A percentile compares a stretch with the other conserved stretches of the same genome.
phyloP scores from a whole-genome alignment of 176 grass and related monocot genomes.

The Stipa capillata region DNA sequence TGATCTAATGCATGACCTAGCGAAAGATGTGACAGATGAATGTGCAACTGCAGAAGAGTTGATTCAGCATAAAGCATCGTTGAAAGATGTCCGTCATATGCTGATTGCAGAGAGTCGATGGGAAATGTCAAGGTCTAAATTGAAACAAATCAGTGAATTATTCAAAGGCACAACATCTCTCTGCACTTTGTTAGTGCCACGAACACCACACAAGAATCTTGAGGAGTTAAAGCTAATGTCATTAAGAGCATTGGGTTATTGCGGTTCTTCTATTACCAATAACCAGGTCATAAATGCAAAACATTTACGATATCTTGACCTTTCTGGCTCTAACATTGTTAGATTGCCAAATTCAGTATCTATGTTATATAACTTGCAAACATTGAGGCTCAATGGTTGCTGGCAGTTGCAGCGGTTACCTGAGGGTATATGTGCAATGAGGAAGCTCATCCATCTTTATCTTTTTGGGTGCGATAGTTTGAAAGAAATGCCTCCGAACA shows the following conservation, averaged over 20 bases:
- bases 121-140: rapidly evolving
- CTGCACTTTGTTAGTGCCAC: not conserved
- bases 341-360: not conserved
- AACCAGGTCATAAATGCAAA: not conserved
- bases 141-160: not conserved
- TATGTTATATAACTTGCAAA: not conserved
- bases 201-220: not conserved
- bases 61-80: not conserved
- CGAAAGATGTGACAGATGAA: too few relatives aligned
- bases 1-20: slow-evolving; percentile 16
- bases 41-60: not conserved
- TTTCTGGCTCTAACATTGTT: not conserved
- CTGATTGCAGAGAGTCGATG: rapidly evolving
- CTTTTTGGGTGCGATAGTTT: not conserved
- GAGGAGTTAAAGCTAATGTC: not conserved
- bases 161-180: not conserved
- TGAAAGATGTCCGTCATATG: not conserved
- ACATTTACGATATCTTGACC: not conserved
- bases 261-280: not conserved
- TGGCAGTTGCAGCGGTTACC: rapidly evolving
- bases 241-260: not conserved
- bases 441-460: not conserved
- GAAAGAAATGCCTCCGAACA: too few relatives aligned
- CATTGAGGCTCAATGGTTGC: not conserved
- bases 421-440: not conserved